Conservation (phyloP, 257 asterid genomes). For the Forsythia viridissima region DNA sequence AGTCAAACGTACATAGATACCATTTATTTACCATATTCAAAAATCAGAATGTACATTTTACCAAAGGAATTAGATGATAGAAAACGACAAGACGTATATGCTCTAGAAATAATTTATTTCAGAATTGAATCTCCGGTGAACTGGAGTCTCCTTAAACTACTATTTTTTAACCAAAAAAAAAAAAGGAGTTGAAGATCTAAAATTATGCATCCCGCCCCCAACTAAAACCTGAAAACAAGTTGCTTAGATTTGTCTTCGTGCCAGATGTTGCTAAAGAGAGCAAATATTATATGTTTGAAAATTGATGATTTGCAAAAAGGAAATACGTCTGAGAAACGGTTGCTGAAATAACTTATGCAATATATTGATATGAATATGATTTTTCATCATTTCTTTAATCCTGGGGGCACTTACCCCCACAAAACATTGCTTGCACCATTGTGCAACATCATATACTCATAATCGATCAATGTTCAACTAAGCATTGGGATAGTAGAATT, state of each 20-base stretch:
- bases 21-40: background rate
- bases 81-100: background rate
- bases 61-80: background rate
- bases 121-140: background rate
- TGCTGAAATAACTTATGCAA: background rate
- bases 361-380: background rate
- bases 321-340: background rate
- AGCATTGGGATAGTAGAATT: too few species aligned
- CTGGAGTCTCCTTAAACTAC: background rate
- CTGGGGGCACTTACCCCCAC: background rate
- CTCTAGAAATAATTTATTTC: background rate
- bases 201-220: background rate
- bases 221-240: background rate
- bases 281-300: background rate
- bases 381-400: background rate
- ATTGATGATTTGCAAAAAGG: background rate
- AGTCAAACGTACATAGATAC: background rate
- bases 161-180: background rate
- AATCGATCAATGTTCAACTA: too few species aligned
- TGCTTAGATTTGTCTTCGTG: background rate
- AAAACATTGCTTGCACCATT: too few species aligned
- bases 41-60: background rate
- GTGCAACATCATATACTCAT: too few species aligned
- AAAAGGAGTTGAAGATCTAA: background rate
- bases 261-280: background rate